A percentile compares a stretch with the other conserved stretches of the same genome.
Conservation (phyloP, 306 rosid genomes). For the Quercus aquifolioides region DNA sequence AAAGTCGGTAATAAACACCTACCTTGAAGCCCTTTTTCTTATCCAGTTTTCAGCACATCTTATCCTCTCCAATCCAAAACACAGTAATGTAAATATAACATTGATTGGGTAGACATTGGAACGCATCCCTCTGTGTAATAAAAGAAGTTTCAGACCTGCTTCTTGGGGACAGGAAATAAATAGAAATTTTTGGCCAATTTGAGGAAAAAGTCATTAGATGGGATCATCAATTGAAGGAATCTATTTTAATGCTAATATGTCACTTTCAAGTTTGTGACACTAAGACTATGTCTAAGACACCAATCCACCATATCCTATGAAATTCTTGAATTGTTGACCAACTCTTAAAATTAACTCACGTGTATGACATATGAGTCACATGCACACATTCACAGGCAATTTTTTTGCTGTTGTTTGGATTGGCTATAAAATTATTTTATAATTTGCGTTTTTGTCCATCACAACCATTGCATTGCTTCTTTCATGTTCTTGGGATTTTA, state of each 20-base stretch:
- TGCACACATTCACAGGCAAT: neutral
- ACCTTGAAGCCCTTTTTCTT: too few species aligned
- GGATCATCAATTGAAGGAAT: neutral
- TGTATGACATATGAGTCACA: neutral
- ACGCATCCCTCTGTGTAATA: neutral
- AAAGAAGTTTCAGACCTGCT: neutral
- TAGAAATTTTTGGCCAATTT: too few species aligned
- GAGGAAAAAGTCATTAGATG: neutral
- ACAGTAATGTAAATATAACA: neutral
- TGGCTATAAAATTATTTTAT: neutral
- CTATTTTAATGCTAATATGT: too few species aligned
- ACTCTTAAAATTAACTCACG: neutral
- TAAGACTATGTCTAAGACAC: neutral
- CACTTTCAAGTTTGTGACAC: neutral
- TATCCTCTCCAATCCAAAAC: neutral
- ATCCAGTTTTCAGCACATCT: too few species aligned
- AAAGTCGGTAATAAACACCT: too few species aligned
- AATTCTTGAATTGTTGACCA: neutral
- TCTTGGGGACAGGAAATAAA: neutral
- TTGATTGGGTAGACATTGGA: neutral
- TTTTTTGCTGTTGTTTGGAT: neutral
- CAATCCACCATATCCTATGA: neutral
- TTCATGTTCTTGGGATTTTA: constrained; percentile 20
- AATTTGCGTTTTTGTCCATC: neutral
- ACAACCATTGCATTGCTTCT: constrained; percentile 1